phyloP scores from a whole-genome alignment of 2,329 filamentous ascomycete species.

The Ambrosiella xylebori region DNA sequence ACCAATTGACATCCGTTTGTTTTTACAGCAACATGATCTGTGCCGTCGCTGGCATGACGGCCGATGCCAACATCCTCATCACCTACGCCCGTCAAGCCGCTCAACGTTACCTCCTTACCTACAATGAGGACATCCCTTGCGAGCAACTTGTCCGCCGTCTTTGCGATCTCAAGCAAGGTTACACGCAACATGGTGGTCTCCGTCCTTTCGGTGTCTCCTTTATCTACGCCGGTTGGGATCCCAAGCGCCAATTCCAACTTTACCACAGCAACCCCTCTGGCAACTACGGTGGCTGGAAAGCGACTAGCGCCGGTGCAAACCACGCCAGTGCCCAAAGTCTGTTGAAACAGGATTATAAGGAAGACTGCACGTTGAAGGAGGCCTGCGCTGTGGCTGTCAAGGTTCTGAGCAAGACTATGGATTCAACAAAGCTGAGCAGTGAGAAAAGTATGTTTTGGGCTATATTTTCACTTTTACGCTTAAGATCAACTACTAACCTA shows the following conservation, averaged over 20 bases:
- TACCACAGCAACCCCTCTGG: conserved; percentile 98
- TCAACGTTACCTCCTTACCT: conserved; percentile 93
- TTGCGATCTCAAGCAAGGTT: conserved; percentile 97
- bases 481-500: background rate
- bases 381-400: conserved; percentile 96
- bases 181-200: conserved; percentile 96
- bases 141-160: conserved; percentile 93
- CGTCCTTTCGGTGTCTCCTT: conserved; percentile 97
- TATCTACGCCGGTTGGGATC: conserved; percentile 98
- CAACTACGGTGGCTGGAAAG: conserved; percentile 99
- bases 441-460: conserved; percentile 71
- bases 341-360: conserved; percentile 98
- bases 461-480: conserved; percentile 1
- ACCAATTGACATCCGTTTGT: background rate
- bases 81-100: conserved; percentile 97
- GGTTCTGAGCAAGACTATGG: conserved; percentile 99
- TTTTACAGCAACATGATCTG: conserved; percentile 90
- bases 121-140: conserved; percentile 99
- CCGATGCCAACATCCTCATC: conserved; percentile 99
- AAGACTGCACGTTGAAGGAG: conserved; percentile 90
- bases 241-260: conserved; percentile 89
- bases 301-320: conserved; percentile 92
- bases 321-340: conserved; percentile 94
- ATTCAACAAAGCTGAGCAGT: conserved; percentile 94
- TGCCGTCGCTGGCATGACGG: conserved; percentile 96